Evolutionary conservation across 257 asterid species (phyloP).

Genomic region (Primulina huaijiensis): DNA sequence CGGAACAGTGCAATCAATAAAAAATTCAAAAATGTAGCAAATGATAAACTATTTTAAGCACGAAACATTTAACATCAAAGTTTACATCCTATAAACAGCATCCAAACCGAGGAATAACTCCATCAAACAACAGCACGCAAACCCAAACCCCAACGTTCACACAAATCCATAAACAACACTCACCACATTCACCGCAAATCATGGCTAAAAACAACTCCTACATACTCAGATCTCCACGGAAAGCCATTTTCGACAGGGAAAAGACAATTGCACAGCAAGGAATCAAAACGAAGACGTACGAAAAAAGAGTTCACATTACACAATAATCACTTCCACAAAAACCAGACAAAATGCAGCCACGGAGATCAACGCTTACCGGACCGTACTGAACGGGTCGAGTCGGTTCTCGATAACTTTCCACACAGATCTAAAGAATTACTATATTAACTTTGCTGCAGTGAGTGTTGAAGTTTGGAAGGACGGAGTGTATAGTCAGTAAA

Average conservation of each 20-base stretch:
- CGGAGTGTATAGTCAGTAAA: slow-evolving; percentile 18
- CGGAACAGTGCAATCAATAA: slow-evolving; percentile 7
- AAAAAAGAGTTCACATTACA: background rate
- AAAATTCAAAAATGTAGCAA: background rate
- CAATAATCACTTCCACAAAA: background rate
- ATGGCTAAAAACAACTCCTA: background rate
- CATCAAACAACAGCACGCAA: background rate
- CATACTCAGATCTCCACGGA: slow-evolving; percentile 28
- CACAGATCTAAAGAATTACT: slow-evolving; percentile 45
- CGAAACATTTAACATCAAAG: background rate
- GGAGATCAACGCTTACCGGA: slow-evolving; percentile 42
- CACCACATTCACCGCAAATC: slow-evolving; percentile 15
- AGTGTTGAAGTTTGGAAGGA: slow-evolving; percentile 19
- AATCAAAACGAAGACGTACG: slow-evolving; percentile 2
- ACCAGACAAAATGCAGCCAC: slow-evolving; percentile 20
- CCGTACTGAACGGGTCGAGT: slow-evolving; percentile 14
- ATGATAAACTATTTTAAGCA: slow-evolving; percentile 2
- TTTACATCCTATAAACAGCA: background rate
- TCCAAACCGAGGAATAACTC: background rate
- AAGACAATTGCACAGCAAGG: background rate
- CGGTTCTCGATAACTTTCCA: slow-evolving; percentile 15
- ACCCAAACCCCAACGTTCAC: slow-evolving; percentile 14
- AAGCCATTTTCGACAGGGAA: slow-evolving; percentile 16
- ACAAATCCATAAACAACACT: slow-evolving; percentile 18
- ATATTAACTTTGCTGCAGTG: slow-evolving; percentile 7